Evolutionary conservation across 2,329 filamentous ascomycete species (phyloP), one percentile per base, ranked within the genome.

Genomic region (Claviceps sp.): DNA sequence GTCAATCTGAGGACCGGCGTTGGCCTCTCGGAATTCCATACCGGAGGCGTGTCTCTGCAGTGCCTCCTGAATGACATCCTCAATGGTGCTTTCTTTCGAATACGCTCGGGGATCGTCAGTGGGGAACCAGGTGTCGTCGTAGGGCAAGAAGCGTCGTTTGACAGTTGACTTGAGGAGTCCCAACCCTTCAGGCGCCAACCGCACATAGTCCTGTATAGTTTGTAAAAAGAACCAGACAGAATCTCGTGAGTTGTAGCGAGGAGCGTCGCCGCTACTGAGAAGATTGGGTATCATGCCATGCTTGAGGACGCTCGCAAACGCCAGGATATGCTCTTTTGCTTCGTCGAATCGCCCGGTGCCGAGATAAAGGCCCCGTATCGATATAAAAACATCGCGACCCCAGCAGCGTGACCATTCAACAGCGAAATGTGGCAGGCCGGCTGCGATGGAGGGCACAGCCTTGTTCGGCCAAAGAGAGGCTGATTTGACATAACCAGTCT

Each of bases 161-260:
- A 94, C 84, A 59, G 82, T 85, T 59, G 86, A 84, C 53, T 88
- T 77, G 18, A 98, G 72, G 34, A 98, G 71, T 0, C 76, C 71
- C 18, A 81, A 61, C 2, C 93, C 93, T 53, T 90, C 75, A 0
- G 93, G 91, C 0, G 82, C 88, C 60, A 93, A 83, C 49, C 81
- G 82, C 46, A 81, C 83, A 65, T 95, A 98, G 63, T 98, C 93
- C 62, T 98, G 93, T 48, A 97, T 91, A 57, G 86, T 86, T 66
- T 98, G 93, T 50, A 98, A 70, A 73, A 94, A 95, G 75, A 97
- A 98, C 93, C 93, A 98, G 43, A 96, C 81, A 0, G 93, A 95
- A 67, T 98, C 93, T 55, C 93, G 80, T 44, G 93, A 90, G 66
- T 98, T 98, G 72, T 97, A 98, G 26, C 93, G 79, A 3, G 93